These are phyloP conservation scores for Amanita inopinata DNA, from an alignment of 768 basidiomycete genomes.

Conservation along the genomic window DNA sequence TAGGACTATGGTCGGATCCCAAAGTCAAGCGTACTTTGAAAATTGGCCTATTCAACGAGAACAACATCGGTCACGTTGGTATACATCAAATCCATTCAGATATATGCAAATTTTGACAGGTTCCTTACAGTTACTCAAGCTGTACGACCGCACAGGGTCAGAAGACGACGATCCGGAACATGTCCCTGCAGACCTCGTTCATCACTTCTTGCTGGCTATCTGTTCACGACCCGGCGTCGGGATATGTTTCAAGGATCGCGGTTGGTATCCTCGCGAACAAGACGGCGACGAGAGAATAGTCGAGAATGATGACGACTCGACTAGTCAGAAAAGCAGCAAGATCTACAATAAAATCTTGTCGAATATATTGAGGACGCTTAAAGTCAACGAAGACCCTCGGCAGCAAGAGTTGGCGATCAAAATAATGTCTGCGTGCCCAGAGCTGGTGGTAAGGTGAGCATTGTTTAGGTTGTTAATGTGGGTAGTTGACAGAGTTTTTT, in stretches of 20 bases:
- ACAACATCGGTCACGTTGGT: constrained; percentile 52
- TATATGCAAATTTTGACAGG: neutral
- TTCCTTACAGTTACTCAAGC: constrained; percentile 47
- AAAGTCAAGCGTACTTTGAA: constrained; percentile 67
- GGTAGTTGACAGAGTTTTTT: constrained; percentile 10
- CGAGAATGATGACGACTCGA: constrained; percentile 27
- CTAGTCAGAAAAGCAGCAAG: constrained; percentile 22
- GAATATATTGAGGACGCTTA: constrained; percentile 62
- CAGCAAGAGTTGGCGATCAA: constrained; percentile 80
- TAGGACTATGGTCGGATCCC: constrained; percentile 64
- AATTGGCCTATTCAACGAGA: constrained; percentile 61
- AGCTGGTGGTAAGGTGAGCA: constrained; percentile 65
- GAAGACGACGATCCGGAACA: constrained; percentile 42
- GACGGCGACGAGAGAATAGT: constrained; percentile 28
- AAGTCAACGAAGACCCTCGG: constrained; percentile 81
- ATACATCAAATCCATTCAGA: neutral
- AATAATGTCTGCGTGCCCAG: constrained; percentile 76
- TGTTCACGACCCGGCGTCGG: constrained; percentile 76
- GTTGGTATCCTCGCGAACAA: constrained; percentile 79
- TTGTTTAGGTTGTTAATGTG: neutral
- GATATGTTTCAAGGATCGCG: constrained; percentile 79
- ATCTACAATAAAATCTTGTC: constrained; percentile 79
- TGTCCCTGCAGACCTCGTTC: constrained; percentile 67
- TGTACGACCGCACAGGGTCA: constrained; percentile 53
- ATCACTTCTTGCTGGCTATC: constrained; percentile 81